Conservation (phyloP, 2,329 filamentous ascomycete genomes). For the Cadophora sp. region DNA sequence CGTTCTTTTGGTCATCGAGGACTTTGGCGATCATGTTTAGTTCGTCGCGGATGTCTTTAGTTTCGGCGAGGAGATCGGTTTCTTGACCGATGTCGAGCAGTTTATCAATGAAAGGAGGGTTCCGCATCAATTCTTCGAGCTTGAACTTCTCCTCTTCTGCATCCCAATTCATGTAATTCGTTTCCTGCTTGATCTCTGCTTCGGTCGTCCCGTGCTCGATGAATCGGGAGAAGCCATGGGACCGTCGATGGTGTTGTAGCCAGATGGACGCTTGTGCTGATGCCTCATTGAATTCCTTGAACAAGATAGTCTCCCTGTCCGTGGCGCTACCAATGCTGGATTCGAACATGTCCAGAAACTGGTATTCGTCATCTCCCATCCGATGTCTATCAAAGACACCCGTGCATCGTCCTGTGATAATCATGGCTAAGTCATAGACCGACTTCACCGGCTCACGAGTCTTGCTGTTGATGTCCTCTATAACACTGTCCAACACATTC, state of each 20-base stretch:
- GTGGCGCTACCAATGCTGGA: conserved; percentile 39
- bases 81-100: conserved; percentile 52
- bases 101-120: conserved; percentile 39
- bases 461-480: conserved; percentile 41
- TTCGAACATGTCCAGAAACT: conserved; percentile 42
- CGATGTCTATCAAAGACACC: conserved; percentile 49
- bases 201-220: conserved; percentile 21
- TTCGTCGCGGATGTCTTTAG: conserved; percentile 56
- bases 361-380: conserved; percentile 39
- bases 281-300: conserved; percentile 38
- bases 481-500: conserved; percentile 49
- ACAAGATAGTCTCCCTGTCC: conserved; percentile 36
- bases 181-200: conserved; percentile 10
- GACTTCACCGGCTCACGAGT: conserved; percentile 46
- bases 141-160: conserved; percentile 42
- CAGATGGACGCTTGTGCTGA: conserved; percentile 38
- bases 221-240: conserved; percentile 28
- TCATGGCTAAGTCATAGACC: conserved; percentile 50
- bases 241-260: conserved; percentile 34
- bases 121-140: conserved; percentile 32
- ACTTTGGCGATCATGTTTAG: conserved; percentile 54
- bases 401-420: conserved; percentile 50
- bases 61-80: conserved; percentile 50
- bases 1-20: conserved; percentile 42
- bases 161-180: conserved; percentile 28